Base-by-base conservation (phyloP, 441 rosid species). In the Theobroma grandiflorum region DNA sequence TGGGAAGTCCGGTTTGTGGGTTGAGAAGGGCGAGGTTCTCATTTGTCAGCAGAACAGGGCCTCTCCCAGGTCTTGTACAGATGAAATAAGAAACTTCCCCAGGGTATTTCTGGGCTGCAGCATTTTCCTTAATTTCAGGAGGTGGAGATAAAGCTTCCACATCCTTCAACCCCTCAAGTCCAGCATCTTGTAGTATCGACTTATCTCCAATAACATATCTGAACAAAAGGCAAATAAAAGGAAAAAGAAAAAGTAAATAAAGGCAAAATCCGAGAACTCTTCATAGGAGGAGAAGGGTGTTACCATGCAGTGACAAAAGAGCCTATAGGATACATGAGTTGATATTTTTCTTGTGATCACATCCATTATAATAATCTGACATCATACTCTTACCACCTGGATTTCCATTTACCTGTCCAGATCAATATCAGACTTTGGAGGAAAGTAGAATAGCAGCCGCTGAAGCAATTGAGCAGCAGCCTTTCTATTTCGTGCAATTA, bases 51-150 rank as follows among this genome's bases (percentile, higher is more conserved):
- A 95, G 73, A 35, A 89, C 85, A 0, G 98, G 98, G 75, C 98
- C 98, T 85, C 88, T 86, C 47, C 99, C 99, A 38, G 96, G 95
- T 87, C 86, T 85, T 12, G 98, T 96, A 83, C 98, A 93, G 80
- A 96, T 96, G 86, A 96, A 93, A 84, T 95, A 92, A 82, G 89
- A 89, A 67, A 93, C 95, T 74, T 89, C 95, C 40, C 97, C 98
- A 80, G 80, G 83, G 77, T 80, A 86, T 87, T 92, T 92, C 82
- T 83, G 90, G 72, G 89, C 86, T 49, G 89, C 82, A 63, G 61
- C 68, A 66, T 77, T 85, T 80, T 90, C 90, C 84, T 83, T 88
- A 0, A 82, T 85, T 75, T 88, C 98, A 11, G 86, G 90, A 47
- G 97, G 97, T 42, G 86, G 74, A 3, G 82, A 73, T 84, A 89